A percentile compares a stretch with the other conserved stretches of the same genome.
Conservation (phyloP, 352 stramenopile genomes). For the Phytophthora constricta region DNA sequence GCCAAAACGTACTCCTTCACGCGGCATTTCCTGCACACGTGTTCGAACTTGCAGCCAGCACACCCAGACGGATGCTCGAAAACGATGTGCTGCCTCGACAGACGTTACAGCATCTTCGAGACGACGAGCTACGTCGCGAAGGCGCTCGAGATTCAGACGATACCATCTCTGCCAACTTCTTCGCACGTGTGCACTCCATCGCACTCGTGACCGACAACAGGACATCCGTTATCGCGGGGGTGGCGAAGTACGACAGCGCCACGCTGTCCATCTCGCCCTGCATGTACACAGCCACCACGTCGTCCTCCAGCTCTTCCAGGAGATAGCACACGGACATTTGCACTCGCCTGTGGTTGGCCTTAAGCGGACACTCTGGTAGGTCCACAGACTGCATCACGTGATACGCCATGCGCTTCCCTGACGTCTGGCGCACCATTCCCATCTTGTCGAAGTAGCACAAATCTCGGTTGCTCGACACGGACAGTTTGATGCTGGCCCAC, state of each 20-base stretch:
- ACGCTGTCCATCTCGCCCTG: slow-evolving; percentile 10
- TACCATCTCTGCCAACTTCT: slow-evolving; percentile 27
- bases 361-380: slow-evolving; percentile 35
- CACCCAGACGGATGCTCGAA: slow-evolving; percentile 37
- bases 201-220: slow-evolving; percentile 16
- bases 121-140: slow-evolving; percentile 15
- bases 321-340: slow-evolving; percentile 45
- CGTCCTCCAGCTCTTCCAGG: slow-evolving; percentile 44
- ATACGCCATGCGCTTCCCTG: slow-evolving; percentile 47
- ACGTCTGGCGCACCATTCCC: slow-evolving; percentile 40
- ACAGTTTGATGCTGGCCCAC: slow-evolving; percentile 41
- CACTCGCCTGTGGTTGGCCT: slow-evolving; percentile 33
- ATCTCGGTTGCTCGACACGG: slow-evolving; percentile 48
- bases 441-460: slow-evolving; percentile 61
- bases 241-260: slow-evolving; percentile 9
- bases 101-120: slow-evolving; percentile 37
- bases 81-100: slow-evolving; percentile 37
- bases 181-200: slow-evolving; percentile 25
- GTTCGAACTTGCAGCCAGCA: slow-evolving; percentile 35
- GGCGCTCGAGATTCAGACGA: not conserved
- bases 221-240: slow-evolving; percentile 13
- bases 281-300: slow-evolving; percentile 37
- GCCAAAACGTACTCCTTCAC: slow-evolving; percentile 40
- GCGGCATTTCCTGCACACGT: slow-evolving; percentile 46
- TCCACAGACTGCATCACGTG: slow-evolving; percentile 55